Conservation (phyloP, 2,329 filamentous ascomycete species). For the Paecilomyces dactylethromorphus region DNA sequence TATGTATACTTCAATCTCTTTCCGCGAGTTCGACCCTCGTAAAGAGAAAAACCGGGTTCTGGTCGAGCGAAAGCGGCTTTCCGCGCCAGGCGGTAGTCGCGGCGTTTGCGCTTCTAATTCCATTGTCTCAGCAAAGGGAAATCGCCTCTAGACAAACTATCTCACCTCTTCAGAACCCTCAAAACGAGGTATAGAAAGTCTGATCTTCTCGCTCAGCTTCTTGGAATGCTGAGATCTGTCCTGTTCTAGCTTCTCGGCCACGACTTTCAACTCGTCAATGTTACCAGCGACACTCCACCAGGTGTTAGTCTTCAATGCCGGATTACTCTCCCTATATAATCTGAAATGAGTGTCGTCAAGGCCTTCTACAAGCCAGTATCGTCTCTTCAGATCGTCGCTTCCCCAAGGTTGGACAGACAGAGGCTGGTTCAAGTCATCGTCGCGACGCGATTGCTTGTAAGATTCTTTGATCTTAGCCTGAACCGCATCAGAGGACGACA, state of each 20-base stretch:
- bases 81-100: constrained; percentile 81
- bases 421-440: constrained; percentile 72
- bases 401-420: constrained; percentile 89
- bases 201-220: constrained; percentile 69
- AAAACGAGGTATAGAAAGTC: constrained; percentile 75
- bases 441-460: constrained; percentile 82
- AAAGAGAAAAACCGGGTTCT: constrained; percentile 83
- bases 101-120: constrained; percentile 77
- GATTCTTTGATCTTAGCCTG: constrained; percentile 75
- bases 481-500: constrained; percentile 79
- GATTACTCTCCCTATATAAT: constrained; percentile 89
- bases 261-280: constrained; percentile 73
- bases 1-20: constrained; percentile 97
- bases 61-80: constrained; percentile 83
- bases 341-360: constrained; percentile 90
- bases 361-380: constrained; percentile 91
- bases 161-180: constrained; percentile 85
- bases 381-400: constrained; percentile 78
- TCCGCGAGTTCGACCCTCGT: constrained; percentile 91
- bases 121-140: constrained; percentile 9
- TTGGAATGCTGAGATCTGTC: constrained; percentile 79
- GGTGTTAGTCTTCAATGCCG: constrained; percentile 65
- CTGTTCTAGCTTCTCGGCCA: constrained; percentile 70
- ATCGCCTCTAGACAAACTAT: constrained; percentile 4
- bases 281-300: constrained; percentile 92